A percentile compares a stretch with the other conserved stretches of the same genome.
phyloP scores from a whole-genome alignment of 306 rosid species.

The Vicia villosa region DNA sequence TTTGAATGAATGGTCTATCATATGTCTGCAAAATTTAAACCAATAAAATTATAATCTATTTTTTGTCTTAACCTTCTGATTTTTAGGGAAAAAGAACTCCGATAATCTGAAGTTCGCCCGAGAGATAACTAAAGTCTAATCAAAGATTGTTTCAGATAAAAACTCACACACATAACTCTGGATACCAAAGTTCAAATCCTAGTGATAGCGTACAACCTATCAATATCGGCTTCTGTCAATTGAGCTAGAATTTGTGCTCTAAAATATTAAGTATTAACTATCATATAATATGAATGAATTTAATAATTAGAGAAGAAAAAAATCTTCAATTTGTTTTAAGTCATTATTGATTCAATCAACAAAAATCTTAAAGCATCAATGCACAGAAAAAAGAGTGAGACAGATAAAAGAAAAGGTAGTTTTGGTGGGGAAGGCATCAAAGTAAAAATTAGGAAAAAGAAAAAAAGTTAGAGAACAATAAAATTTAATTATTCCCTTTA shows the following conservation, averaged over 20 bases:
- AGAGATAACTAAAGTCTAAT: not conserved
- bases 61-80: too few relatives aligned
- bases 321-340: slow-evolving; percentile 8
- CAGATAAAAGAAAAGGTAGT: slow-evolving; percentile 18
- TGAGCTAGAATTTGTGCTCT: too few relatives aligned
- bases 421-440: slow-evolving; percentile 28
- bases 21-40: slow-evolving; percentile 66
- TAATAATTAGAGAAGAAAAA: slow-evolving; percentile 20
- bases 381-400: slow-evolving; percentile 24
- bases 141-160: too few relatives aligned
- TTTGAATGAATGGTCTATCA: slow-evolving; percentile 76
- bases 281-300: not conserved
- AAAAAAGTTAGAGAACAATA: slow-evolving; percentile 36
- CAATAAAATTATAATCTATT: too few relatives aligned
- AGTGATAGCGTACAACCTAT: too few relatives aligned
- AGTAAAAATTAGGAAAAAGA: slow-evolving; percentile 30
- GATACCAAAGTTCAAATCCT: too few relatives aligned
- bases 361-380: slow-evolving; percentile 30
- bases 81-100: too few relatives aligned
- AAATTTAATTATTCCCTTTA: slow-evolving; percentile 42
- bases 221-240: too few relatives aligned
- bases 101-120: not conserved
- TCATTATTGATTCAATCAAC: slow-evolving; percentile 23
- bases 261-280: too few relatives aligned
- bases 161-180: too few relatives aligned